Evolutionary conservation across 2,329 filamentous ascomycete genomes (phyloP).

Genomic region (Clonostachys rhizophaga): DNA sequence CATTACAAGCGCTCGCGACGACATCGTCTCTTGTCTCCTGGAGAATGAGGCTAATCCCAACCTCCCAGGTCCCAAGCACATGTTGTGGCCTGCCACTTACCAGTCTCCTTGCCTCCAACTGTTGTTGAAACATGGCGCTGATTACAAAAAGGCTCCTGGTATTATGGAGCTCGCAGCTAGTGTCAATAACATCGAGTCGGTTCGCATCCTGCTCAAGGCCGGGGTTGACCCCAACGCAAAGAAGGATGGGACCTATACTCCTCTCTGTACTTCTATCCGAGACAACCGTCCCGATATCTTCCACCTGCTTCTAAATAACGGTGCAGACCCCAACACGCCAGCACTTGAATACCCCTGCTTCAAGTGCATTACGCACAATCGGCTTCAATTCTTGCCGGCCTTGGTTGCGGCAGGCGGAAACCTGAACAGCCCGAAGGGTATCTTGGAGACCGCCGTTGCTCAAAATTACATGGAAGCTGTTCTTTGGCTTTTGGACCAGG

Average conservation of each 20-base stretch:
- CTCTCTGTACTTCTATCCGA: constrained; percentile 63
- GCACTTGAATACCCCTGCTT: constrained; percentile 62
- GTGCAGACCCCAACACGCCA: constrained; percentile 58
- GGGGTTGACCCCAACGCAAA: constrained; percentile 57
- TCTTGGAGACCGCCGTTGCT: constrained; percentile 59
- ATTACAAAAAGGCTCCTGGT: constrained; percentile 54
- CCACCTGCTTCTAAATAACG: constrained; percentile 48
- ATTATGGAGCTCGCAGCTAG: constrained; percentile 61
- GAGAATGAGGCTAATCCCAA: constrained; percentile 63
- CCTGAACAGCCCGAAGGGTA: constrained; percentile 55
- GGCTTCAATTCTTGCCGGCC: constrained; percentile 53
- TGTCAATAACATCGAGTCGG: constrained; percentile 59
- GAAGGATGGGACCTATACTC: constrained; percentile 64
- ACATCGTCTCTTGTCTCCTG: constrained; percentile 44
- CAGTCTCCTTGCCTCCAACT: constrained; percentile 53
- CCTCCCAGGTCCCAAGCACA: constrained; percentile 63
- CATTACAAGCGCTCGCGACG: constrained; percentile 48
- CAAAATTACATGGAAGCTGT: constrained; percentile 58
- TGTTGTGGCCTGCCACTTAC: constrained; percentile 61
- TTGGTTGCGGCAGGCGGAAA: constrained; percentile 58
- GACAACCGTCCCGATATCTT: constrained; percentile 61
- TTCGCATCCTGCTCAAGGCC: constrained; percentile 50
- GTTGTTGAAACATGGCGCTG: constrained; percentile 54
- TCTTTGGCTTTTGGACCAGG: constrained; percentile 54
- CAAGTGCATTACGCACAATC: constrained; percentile 64